These are phyloP conservation scores for Calonectria pteridis DNA, from an alignment of 2,329 filamentous ascomycete genomes.

Conservation along the genomic window DNA sequence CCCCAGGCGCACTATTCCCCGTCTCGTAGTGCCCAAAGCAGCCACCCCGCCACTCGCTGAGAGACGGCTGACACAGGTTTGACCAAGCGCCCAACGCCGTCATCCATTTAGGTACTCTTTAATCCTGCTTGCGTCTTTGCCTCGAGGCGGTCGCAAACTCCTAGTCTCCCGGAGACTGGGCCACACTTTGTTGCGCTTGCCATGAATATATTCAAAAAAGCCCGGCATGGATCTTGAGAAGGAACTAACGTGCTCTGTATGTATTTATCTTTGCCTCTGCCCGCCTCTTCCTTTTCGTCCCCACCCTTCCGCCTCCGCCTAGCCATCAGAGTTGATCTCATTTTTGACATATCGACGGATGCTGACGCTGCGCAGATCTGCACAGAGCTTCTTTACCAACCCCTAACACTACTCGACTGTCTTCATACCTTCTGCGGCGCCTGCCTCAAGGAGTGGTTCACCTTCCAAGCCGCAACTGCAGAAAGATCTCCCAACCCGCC, in stretches of 20 bases:
- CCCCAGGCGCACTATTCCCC: constrained; percentile 27
- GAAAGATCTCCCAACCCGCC: constrained; percentile 64
- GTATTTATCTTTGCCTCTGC: constrained; percentile 12
- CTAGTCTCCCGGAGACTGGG: constrained; percentile 33
- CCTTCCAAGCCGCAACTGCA: constrained; percentile 76
- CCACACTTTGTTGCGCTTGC: constrained; percentile 29
- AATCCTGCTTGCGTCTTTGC: constrained; percentile 20
- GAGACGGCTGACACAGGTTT: constrained; percentile 29
- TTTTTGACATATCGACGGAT: constrained; percentile 18
- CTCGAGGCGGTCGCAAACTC: constrained; percentile 23
- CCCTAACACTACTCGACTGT: constrained; percentile 91
- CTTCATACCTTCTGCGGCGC: constrained; percentile 96
- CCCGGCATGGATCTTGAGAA: constrained; percentile 82
- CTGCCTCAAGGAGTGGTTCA: constrained; percentile 97
- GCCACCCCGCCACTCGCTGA: constrained; percentile 40
- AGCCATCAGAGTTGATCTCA: constrained; percentile 12
- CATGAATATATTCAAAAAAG: constrained; percentile 65
- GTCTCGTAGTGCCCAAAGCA: constrained; percentile 23
- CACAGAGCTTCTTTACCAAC: constrained; percentile 93
- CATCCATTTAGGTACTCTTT: constrained; percentile 25
- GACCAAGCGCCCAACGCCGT: constrained; percentile 32
- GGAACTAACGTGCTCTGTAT: constrained; percentile 93
- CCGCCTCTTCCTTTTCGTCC: constrained; percentile 28
- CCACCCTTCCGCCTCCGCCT: background rate
- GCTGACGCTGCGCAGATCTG: constrained; percentile 77